Base-by-base conservation (phyloP, 345 rosid genomes). In the Ailanthus altissimus region DNA sequence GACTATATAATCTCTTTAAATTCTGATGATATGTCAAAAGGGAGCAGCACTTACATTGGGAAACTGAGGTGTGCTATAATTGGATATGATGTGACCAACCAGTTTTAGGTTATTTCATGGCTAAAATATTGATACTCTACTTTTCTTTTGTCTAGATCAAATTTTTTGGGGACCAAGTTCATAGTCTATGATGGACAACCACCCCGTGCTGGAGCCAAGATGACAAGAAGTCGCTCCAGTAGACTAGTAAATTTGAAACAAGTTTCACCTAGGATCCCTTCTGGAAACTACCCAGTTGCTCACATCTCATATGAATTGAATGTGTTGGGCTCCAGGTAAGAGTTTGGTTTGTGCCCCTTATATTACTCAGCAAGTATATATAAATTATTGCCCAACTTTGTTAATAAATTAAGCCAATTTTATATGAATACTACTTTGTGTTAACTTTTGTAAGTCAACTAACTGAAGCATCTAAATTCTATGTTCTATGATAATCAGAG, bases 91-190 rank as follows among this genome's bases (percentile, higher is more conserved):
- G 6, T 40, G 12, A 67, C 50, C 58, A 45, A 49, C 71, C 6
- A 16, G 4, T 42, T 42, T 13, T 67, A 11, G 13, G 57, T 25
- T 57, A n/a, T 23, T 16, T 77, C 42, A 25, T 11, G 53, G 26
- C 54, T 53, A 45, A 54, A 43, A 20, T 43, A 73, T 76, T 72
- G 46, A 58, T 45, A 12, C 45, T 67, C 3, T 56, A 76, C 47
- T 56, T 65, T 77, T 11, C 6, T 74, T 66, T 64, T 2, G 77
- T 71, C 83, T 66, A 92, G 97, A 81, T 92, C 97, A 21, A 92
- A 92, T 81, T 92, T 90, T 80, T 78, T 89, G 53, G 97, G 93
- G 65, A 90, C 94, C 80, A 90, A 90, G 79, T 92, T 92, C 83
- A 85, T 92, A 0, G 81, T 90, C 76, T 85, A 79, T 21, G 90